Conservation (phyloP, 345 rosid species). For the Gynandropsis gynandra region DNA sequence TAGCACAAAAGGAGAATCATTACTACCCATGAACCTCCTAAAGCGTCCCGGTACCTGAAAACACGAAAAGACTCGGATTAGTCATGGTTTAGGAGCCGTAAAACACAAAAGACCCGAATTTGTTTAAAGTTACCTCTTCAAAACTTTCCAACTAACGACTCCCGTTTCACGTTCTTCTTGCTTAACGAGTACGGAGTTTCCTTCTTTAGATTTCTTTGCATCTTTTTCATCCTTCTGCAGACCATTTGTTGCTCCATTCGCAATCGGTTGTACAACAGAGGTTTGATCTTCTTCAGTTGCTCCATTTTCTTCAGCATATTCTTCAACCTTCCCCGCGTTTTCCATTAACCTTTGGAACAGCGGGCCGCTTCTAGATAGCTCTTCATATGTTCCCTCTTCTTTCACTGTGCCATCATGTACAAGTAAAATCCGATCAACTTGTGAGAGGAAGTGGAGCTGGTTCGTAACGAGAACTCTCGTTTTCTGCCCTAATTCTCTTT, state of each 20-base stretch:
- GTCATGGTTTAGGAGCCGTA: constrained; percentile 13
- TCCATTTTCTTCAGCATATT: constrained; percentile 66
- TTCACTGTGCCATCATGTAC: constrained; percentile 87
- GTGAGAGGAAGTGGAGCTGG: constrained; percentile 95
- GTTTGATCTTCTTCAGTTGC: constrained; percentile 42
- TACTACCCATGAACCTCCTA: constrained; percentile 97
- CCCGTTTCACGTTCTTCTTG: constrained; percentile 97
- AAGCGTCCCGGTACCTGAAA: constrained; percentile 84
- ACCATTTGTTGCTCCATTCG: constrained; percentile 48
- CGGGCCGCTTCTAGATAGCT: constrained; percentile 58
- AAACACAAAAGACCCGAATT: background rate
- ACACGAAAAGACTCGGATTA: constrained; percentile 9
- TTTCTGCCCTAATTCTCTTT: constrained; percentile 67
- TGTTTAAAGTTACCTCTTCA: constrained; percentile 46
- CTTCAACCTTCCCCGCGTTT: constrained; percentile 99
- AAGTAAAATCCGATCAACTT: constrained; percentile 85
- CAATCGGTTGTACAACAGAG: constrained; percentile 35
- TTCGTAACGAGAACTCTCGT: constrained; percentile 98
- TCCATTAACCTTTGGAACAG: constrained; percentile 90
- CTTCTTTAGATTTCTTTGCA: constrained; percentile 45
- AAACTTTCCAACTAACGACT: constrained; percentile 73
- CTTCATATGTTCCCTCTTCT: constrained; percentile 96
- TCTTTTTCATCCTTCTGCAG: constrained; percentile 33
- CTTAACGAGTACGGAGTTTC: constrained; percentile 89
- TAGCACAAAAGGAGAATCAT: constrained; percentile 68